Percentiles rank a stretch among this genome's conserved stretches.
Conservation (phyloP, 805 yeast species). For the Komagataella populi region DNA sequence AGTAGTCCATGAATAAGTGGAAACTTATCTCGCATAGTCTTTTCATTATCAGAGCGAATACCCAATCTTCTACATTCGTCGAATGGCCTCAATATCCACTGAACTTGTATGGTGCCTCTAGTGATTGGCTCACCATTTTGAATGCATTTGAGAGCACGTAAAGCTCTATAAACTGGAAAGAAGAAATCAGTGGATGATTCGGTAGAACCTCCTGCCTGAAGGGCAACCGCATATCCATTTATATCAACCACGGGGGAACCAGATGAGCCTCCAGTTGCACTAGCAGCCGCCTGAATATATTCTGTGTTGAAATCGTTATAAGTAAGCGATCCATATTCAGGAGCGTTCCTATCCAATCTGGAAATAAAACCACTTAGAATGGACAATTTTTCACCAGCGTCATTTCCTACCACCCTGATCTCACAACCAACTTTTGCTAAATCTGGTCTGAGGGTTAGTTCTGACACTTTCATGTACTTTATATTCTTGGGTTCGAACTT, state of each 20-base stretch:
- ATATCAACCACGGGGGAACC: constrained; percentile 94
- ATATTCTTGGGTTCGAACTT: constrained; percentile 60
- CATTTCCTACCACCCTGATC: constrained; percentile 91
- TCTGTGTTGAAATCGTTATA: constrained; percentile 91
- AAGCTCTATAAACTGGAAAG: constrained; percentile 71
- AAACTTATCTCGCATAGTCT: constrained; percentile 47
- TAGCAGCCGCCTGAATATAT: constrained; percentile 91
- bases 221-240: constrained; percentile 77
- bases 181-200: constrained; percentile 92
- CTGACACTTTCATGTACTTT: constrained; percentile 60
- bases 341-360: constrained; percentile 85
- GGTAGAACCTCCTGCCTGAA: constrained; percentile 89
- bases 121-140: constrained; percentile 48
- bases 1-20: constrained; percentile 70
- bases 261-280: constrained; percentile 91
- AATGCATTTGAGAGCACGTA: constrained; percentile 67
- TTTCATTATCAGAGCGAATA: constrained; percentile 60
- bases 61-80: constrained; percentile 89
- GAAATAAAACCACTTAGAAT: constrained; percentile 79
- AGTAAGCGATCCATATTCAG: constrained; percentile 79
- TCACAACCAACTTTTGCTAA: constrained; percentile 86
- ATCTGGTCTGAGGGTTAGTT: constrained; percentile 62
- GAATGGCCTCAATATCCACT: constrained; percentile 76
- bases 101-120: constrained; percentile 87
- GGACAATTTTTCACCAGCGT: constrained; percentile 88